Evolutionary conservation across 148 eudicot genomes (phyloP).

Genomic region (Pharnaceum exiguum): DNA sequence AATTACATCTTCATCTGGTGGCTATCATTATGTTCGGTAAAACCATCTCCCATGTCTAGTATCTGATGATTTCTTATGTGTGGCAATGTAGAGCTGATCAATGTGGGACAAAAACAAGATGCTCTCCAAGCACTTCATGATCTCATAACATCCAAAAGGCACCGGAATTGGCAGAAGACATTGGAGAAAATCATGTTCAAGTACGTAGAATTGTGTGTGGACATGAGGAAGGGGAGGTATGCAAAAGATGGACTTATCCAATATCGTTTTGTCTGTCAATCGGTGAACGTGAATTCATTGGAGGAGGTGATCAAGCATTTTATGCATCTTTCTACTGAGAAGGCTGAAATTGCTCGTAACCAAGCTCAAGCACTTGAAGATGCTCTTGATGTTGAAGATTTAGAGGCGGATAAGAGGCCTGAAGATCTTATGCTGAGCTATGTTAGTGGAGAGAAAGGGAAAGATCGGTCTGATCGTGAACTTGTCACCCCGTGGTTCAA

Average conservation of each 20-base stretch:
- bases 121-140: slow-evolving; percentile 83
- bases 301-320: slow-evolving; percentile 95
- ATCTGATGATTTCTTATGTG: background rate
- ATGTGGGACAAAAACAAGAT: slow-evolving; percentile 85
- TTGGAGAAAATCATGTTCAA: slow-evolving; percentile 81
- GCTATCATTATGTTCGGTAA: background rate
- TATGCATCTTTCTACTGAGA: slow-evolving; percentile 88
- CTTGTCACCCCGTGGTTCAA: slow-evolving; percentile 97
- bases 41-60: background rate
- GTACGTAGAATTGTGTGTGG: slow-evolving; percentile 85
- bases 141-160: slow-evolving; percentile 79
- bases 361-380: slow-evolving; percentile 90
- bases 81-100: slow-evolving; percentile 64
- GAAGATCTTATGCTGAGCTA: slow-evolving; percentile 96
- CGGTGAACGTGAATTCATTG: slow-evolving; percentile 84
- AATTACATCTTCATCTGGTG: background rate
- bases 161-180: slow-evolving; percentile 81
- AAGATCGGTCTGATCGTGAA: slow-evolving; percentile 91
- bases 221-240: slow-evolving; percentile 76
- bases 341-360: slow-evolving; percentile 76
- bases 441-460: slow-evolving; percentile 94
- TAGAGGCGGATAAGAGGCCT: slow-evolving; percentile 89
- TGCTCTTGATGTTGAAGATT: slow-evolving; percentile 88
- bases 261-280: slow-evolving; percentile 86
- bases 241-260: slow-evolving; percentile 94